Percentiles rank a stretch among this genome's conserved stretches.
phyloP scores from a whole-genome alignment of 2,329 filamentous ascomycete species.

The Pestalotiopsis sp. region DNA sequence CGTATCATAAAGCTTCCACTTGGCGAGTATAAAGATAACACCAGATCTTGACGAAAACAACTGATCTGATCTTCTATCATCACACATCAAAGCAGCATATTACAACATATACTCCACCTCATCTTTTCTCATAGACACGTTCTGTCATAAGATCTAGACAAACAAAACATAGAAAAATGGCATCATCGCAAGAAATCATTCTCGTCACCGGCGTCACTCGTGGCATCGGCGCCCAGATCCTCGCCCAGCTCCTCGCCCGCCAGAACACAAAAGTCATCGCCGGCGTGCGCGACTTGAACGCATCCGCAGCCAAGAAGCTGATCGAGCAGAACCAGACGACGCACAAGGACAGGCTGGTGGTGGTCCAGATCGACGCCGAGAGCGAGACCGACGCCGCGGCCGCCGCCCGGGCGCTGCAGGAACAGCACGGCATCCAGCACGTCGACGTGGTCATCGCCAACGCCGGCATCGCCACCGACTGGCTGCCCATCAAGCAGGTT shows the following conservation, averaged over 20 bases:
- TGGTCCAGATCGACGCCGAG: slow-evolving; percentile 34
- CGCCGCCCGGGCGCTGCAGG: slow-evolving; percentile 27
- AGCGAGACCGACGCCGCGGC: slow-evolving; percentile 28
- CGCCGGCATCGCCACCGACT: slow-evolving; percentile 28
- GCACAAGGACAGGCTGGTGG: slow-evolving; percentile 21
- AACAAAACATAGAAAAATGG: neutral
- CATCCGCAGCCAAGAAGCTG: neutral
- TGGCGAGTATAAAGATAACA: neutral
- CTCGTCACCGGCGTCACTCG: slow-evolving; percentile 6
- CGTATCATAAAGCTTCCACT: neutral
- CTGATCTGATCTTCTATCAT: neutral
- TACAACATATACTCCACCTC: neutral
- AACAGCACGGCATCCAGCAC: slow-evolving; percentile 27
- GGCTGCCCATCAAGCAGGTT: slow-evolving; percentile 24
- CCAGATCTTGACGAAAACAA: neutral
- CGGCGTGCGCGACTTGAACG: neutral
- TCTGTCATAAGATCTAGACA: neutral
- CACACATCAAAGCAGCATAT: neutral
- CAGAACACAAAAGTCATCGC: slow-evolving; percentile 4
- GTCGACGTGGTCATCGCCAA: slow-evolving; percentile 40
- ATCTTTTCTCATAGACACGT: neutral
- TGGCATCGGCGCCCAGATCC: neutral
- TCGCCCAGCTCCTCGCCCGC: neutral
- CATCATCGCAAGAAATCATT: neutral
- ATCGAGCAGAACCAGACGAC: neutral